Conservation (phyloP, 1,284 basidiomycete genomes). For the Cystobasidium sp. region DNA sequence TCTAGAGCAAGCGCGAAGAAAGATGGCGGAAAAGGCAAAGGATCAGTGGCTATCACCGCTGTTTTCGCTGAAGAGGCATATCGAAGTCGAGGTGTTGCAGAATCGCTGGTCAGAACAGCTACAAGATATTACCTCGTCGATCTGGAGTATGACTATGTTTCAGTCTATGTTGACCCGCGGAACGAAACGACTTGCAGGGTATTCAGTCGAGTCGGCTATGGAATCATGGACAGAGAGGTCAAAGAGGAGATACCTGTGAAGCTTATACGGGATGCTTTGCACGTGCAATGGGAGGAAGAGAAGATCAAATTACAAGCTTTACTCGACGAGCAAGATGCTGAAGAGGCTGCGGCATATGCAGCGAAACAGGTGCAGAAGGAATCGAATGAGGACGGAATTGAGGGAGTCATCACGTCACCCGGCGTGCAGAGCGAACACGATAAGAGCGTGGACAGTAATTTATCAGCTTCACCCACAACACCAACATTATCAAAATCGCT, state of each 20-base stretch:
- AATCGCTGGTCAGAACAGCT: constrained; percentile 35
- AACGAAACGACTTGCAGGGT: constrained; percentile 28
- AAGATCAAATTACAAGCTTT: background rate
- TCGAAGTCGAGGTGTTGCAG: constrained; percentile 39
- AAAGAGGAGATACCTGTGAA: constrained; percentile 34
- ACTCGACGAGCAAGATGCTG: background rate
- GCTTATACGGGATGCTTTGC: constrained; percentile 12
- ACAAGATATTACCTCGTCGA: constrained; percentile 36
- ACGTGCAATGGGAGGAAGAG: constrained; percentile 25
- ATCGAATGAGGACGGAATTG: background rate
- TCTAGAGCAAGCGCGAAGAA: background rate
- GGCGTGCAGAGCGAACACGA: too few species aligned
- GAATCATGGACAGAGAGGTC: constrained; percentile 24
- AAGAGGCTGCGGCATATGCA: background rate
- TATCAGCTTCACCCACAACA: too few species aligned
- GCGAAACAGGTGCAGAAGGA: background rate
- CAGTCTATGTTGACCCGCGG: constrained; percentile 39
- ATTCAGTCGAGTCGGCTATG: constrained; percentile 35
- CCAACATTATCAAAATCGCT: background rate
- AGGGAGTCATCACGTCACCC: background rate
- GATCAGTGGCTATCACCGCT: constrained; percentile 26
- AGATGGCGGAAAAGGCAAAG: constrained; percentile 15
- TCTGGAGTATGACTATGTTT: constrained; percentile 23
- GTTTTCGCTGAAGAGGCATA: constrained; percentile 38
- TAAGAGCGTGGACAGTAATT: too few species aligned